A percentile compares a stretch with the other conserved stretches of the same genome.
Conservation (phyloP, 169 alveolate species). For the Babesia caballi region DNA sequence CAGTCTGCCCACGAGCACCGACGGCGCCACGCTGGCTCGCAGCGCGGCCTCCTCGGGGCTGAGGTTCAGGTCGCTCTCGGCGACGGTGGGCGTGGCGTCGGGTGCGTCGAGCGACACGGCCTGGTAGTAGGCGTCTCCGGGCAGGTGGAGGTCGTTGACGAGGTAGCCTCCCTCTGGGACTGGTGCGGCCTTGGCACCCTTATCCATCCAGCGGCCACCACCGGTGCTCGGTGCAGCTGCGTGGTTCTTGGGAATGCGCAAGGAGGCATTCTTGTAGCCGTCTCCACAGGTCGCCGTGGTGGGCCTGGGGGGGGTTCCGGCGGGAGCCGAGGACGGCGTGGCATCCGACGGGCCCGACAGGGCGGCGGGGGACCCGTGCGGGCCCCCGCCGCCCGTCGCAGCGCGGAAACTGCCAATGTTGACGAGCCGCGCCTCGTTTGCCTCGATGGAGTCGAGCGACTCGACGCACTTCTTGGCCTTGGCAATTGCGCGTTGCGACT, state of each 20-base stretch:
- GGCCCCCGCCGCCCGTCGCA: background rate
- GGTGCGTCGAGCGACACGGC: slow-evolving; percentile 1
- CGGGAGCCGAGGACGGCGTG: background rate
- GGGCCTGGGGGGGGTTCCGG: background rate
- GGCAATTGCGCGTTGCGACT: slow-evolving; percentile 46
- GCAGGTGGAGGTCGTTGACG: slow-evolving; percentile 42
- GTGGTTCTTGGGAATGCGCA: background rate
- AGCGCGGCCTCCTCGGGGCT: slow-evolving; percentile 9
- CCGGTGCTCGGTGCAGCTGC: background rate
- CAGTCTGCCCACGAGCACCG: background rate
- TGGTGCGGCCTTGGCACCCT: background rate
- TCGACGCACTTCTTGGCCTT: slow-evolving; percentile 57
- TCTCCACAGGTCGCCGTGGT: background rate
- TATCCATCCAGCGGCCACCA: slow-evolving; percentile 2
- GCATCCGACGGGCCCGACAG: background rate
- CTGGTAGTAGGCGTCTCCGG: slow-evolving; percentile 49
- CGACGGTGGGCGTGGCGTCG: background rate
- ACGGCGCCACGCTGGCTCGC: slow-evolving; percentile 27
- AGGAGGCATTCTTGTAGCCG: background rate
- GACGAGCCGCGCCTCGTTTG: slow-evolving; percentile 3
- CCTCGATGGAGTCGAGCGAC: slow-evolving; percentile 43
- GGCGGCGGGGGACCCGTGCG: background rate
- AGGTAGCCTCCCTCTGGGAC: slow-evolving; percentile 1
- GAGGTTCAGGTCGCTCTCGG: background rate
- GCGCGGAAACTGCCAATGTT: slow-evolving; percentile 12